phyloP scores from a whole-genome alignment of 495 filamentous ascomycete species.

The Pseudomonodictys pantanalensis region DNA sequence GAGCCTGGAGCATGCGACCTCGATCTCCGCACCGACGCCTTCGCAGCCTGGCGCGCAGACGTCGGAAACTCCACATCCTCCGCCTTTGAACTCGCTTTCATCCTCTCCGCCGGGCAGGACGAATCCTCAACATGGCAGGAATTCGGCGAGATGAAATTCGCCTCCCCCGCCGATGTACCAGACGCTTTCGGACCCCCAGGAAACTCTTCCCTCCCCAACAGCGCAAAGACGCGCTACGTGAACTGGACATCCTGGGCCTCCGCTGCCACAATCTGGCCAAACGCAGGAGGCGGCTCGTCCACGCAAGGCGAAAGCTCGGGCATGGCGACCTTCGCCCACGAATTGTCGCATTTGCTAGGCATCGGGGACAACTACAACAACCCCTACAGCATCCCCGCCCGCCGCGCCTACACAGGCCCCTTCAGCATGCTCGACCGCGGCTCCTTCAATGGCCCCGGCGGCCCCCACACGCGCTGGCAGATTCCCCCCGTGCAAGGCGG shows the following conservation, averaged over 20 bases:
- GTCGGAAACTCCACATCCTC: constrained; percentile 41
- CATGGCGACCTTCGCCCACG: constrained; percentile 44
- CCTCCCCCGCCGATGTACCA: constrained; percentile 40
- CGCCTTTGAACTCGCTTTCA: constrained; percentile 44
- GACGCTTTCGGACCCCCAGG: constrained; percentile 43
- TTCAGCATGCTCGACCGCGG: constrained; percentile 45
- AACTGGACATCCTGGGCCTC: constrained; percentile 46
- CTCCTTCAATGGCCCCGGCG: constrained; percentile 46
- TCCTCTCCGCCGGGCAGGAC: constrained; percentile 47
- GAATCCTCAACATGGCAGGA: constrained; percentile 49
- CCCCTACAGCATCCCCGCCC: constrained; percentile 41
- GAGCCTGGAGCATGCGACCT: constrained; percentile 35
- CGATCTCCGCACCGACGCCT: constrained; percentile 43
- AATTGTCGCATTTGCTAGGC: constrained; percentile 44
- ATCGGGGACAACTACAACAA: constrained; percentile 50
- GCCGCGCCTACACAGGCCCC: constrained; percentile 44
- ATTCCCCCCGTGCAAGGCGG: constrained; percentile 42
- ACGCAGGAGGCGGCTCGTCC: constrained; percentile 44
- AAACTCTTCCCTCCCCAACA: constrained; percentile 37
- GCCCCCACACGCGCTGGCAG: constrained; percentile 47
- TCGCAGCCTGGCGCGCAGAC: constrained; percentile 43
- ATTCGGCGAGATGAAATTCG: constrained; percentile 47
- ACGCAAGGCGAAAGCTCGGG: constrained; percentile 48
- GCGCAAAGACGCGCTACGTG: constrained; percentile 44
- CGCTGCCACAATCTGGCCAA: constrained; percentile 44